Percentiles rank a stretch among this genome's conserved stretches.
phyloP scores from a whole-genome alignment of 208 protist genomes.

The Naegleria gruberi region DNA sequence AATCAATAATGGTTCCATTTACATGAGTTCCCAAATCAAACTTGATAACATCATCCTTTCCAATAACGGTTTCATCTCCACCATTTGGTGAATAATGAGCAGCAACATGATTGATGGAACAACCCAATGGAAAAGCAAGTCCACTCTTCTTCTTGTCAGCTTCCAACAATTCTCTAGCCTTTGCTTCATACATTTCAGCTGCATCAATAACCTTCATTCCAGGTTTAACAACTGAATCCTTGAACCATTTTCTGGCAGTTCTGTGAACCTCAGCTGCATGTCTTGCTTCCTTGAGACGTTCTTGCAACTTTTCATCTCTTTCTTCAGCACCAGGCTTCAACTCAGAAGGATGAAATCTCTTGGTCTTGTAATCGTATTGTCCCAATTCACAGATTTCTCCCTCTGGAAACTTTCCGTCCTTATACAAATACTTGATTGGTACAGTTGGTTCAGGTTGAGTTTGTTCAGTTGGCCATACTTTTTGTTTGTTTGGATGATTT shows the following conservation, averaged over 20 bases:
- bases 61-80: conserved; percentile 76
- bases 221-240: conserved; percentile 73
- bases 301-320: too few species aligned
- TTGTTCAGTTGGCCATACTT: too few species aligned
- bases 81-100: conserved; percentile 96
- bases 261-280: conserved; percentile 76
- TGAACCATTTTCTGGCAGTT: conserved; percentile 71
- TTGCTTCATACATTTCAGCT: conserved; percentile 76
- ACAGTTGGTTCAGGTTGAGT: too few species aligned
- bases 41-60: conserved; percentile 95
- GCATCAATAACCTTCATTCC: conserved; percentile 78
- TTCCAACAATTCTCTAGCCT: conserved; percentile 63
- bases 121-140: conserved; percentile 72
- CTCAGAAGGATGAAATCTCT: conserved; percentile 47
- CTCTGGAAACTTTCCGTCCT: too few species aligned
- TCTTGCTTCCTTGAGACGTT: conserved; percentile 40
- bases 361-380: conserved; percentile 53
- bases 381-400: background rate
- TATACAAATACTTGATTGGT: too few species aligned
- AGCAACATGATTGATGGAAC: conserved; percentile 91
- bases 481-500: too few species aligned
- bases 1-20: conserved; percentile 94
- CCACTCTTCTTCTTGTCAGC: conserved; percentile 68
- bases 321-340: too few species aligned
- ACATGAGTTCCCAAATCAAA: conserved; percentile 96